Base-by-base conservation (phyloP, 192 early-diverging fungal species). In the Coemansia sp. region DNA sequence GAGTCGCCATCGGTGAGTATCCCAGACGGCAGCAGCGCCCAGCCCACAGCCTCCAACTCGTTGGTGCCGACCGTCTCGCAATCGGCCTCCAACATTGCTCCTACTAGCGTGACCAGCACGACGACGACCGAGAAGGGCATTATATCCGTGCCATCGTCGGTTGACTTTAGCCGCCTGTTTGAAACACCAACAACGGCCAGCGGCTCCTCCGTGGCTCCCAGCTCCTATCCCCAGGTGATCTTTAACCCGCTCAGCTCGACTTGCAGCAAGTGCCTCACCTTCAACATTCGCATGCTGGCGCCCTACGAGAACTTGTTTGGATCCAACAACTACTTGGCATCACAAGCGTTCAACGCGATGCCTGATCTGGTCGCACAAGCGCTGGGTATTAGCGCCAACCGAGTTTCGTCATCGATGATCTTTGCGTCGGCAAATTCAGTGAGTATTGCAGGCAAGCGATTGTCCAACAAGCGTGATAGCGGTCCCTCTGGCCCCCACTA, bases 251-350 rank as follows among this genome's bases (percentile, higher is more conserved):
- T 65, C 25, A 65, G 62, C 47, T 61, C 64, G 7, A 65, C 66
- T 20, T 82, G 79, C 70, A 72, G 65, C 39, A 70, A 82, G 73
- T 82, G 79, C 41, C 70, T 82, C 25, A 68, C 40, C 8, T 75
- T 82, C 58, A 65, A 62, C 57, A 65, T 82, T 41, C 64, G 79
- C 38, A 82, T 82, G 27, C 54, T 73, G 32, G 79, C 70, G 15
- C 70, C 73, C n/a, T 82, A 82, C 42, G 73, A 58, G 54, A 82
- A 82, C 42, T 60, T 82, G 69, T 73, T 82, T 64, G 79, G 79
- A 12, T 65, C 73, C 7, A 68, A 69, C 67, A 82, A 82, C 70
- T 76, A 76, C 45, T 40, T 82, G 37, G 79, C 79, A 3, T 73
- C 73, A 35, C 79, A 82, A 60, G 70, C 70, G 6, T 82, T 82